Base-by-base conservation (phyloP, 1,139 yeast genomes). In the Geotrichum aggregatum region DNA sequence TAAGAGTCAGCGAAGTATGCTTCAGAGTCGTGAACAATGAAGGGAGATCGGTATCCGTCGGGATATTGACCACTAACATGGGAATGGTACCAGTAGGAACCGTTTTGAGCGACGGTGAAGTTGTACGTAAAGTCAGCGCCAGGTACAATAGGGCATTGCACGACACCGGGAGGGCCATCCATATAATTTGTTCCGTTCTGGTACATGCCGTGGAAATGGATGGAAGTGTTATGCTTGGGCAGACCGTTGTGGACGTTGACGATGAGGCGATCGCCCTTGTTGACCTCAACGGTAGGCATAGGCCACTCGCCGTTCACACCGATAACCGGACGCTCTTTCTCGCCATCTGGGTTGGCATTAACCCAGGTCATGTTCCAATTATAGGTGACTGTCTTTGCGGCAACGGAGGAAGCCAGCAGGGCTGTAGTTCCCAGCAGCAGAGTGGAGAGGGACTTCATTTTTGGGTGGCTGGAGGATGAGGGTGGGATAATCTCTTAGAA, bases 21-120 rank as follows among this genome's bases (percentile, higher is more conserved):
- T 30, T 75, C 71, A 18, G 74, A 74, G 58, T 84, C 87, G 55
- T 78, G 76, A 59, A 91, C 83, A 54, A 91, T 77, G 58, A 91
- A 77, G 36, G 84, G 71, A 58, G 88, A 96, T 67, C 96, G 79
- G 75, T 89, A 78, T 58, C 98, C 98, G 67, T 91, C 97, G 63
- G 92, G 87, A 65, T 89, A 91, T 67, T 89, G 95, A 55, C 87
- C 84, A 11, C 79, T 76, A 26, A 87, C 79, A 70, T 91, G 98
- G 13, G 96, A 85, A 69, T 91, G 98, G 73, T 91, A 91, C 98
- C 98, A 91, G 74, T 77, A 91, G 3, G 95, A 79, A 58, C 98
- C 98, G 45, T 76, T 78, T 67, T 91, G 96, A 66, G 83, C 80
- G 44, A 88, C 88, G 10, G 95, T 84, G 69, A 91, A 91, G 73